These are phyloP conservation scores for Gomphus bonarii DNA, from an alignment of 1,284 basidiomycete genomes.

Conservation along the genomic window DNA sequence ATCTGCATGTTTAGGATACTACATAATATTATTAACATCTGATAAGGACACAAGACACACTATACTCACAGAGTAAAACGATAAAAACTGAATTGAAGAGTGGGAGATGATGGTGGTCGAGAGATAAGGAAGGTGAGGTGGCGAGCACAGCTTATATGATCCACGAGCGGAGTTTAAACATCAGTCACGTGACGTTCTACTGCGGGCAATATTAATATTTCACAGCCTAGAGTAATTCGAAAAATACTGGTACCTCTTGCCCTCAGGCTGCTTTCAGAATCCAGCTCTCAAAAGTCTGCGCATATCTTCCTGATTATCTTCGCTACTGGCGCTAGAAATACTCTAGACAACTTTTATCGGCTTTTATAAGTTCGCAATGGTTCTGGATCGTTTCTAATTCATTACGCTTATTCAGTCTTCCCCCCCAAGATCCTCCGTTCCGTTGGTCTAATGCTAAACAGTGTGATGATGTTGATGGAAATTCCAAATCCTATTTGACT, in stretches of 20 bases:
- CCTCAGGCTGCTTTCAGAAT: no score
- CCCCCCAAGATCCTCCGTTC: background rate
- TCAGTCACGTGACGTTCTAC: background rate
- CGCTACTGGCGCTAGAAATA: no score
- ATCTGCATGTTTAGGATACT: conserved; percentile 48
- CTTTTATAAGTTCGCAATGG: no score
- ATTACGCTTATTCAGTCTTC: background rate
- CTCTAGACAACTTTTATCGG: no score
- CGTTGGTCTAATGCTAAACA: background rate
- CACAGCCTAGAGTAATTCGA: no score
- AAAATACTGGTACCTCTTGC: no score
- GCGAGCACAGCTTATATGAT: conserved; percentile 6
- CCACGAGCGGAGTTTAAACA: background rate
- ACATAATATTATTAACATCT: background rate
- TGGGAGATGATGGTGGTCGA: conserved; percentile 3
- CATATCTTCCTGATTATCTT: no score
- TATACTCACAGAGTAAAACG: background rate
- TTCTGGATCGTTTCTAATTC: no score
- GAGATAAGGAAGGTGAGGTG: background rate
- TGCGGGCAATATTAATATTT: no score
- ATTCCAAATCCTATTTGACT: background rate
- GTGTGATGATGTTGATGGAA: no score
- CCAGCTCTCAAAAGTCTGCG: no score
- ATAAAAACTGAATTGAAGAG: background rate
- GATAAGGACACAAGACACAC: background rate